phyloP scores from a whole-genome alignment of 495 filamentous ascomycete species.

The Penicillium manginii region DNA sequence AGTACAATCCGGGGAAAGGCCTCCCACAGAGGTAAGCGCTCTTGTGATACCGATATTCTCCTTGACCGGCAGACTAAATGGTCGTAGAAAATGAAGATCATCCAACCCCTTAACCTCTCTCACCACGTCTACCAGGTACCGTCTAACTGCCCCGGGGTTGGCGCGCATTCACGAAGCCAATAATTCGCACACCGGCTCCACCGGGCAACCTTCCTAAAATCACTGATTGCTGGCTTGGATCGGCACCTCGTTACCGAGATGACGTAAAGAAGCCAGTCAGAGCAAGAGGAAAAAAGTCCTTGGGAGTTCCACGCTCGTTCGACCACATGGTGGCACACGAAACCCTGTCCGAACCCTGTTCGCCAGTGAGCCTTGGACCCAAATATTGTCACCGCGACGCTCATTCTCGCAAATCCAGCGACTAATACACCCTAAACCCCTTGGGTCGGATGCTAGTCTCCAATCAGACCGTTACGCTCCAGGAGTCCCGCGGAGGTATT shows the following conservation, averaged over 20 bases:
- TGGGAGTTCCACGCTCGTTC: slow-evolving; percentile 1
- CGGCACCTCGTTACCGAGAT: slow-evolving; percentile 29
- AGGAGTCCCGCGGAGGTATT: slow-evolving; percentile 22
- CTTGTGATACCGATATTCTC: not conserved
- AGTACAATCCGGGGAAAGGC: not conserved
- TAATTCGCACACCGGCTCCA: slow-evolving; percentile 3
- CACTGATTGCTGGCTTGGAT: slow-evolving; percentile 8
- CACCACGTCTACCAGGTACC: not conserved
- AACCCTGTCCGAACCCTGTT: not conserved
- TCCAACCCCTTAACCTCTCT: not conserved
- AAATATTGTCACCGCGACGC: not conserved
- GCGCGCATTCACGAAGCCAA: slow-evolving; percentile 2
- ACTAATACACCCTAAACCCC: slow-evolving; percentile 14
- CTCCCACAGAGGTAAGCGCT: not conserved
- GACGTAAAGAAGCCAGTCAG: slow-evolving; percentile 21
- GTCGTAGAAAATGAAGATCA: not conserved
- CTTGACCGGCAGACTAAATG: not conserved
- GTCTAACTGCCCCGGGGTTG: not conserved
- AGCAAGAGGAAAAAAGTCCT: not conserved
- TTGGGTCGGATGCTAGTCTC: slow-evolving; percentile 2
- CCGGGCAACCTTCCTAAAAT: slow-evolving; percentile 1
- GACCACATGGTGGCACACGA: slow-evolving; percentile 3
- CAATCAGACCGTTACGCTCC: slow-evolving; percentile 15
- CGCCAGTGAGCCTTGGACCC: not conserved
- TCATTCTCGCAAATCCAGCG: not conserved